Evolutionary conservation across 257 asterid genomes (phyloP), one percentile per base, ranked within the genome.

Genomic region (Scutellaria minor): DNA sequence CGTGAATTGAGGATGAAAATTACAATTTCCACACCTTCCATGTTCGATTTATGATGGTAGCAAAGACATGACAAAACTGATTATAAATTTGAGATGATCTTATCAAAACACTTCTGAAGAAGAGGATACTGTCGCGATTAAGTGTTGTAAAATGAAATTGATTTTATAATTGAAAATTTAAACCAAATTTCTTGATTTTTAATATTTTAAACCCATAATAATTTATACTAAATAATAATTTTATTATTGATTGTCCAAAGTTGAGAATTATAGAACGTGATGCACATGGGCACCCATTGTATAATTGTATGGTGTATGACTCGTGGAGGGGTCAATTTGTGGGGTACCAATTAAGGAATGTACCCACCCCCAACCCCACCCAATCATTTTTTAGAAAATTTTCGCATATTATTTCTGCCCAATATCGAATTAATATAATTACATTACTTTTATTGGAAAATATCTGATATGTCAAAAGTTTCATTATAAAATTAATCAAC

Each of bases 271-370:
- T 9, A 47, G 55, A 75, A 66, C 62, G 78, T 56, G 78, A 56
- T 74, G 78, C 78, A 66, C 78, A 74, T 66, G 78, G 73, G 53
- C 37, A 66, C 40, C 78, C 72, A 74, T 42, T 22, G 64, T 24
- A 24, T 24, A 24, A 18, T 24, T 24, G 27, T 62, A 62, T 44
- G 56, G 64, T 53, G 76, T 71, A 11, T 39, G 50, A 39, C 31
- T 60, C 50, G 54, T 63, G 55, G 64, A 41, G 65, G 42, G 66
- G 47, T 57, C 39, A 57, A 42, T 55, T 31, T 55, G 74, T 59
- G 55, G 64, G 71, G 71, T 73, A 41, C 66, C 66, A 40, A 31
- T 71, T 47, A 64, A 54, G 77, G 64, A 55, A 54, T 55, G 74
- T 22, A 56, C 41, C 1, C 65, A 5, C 18, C 5, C 48, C 46